A percentile compares a stretch with the other conserved stretches of the same genome.
Conservation (phyloP, 495 filamentous ascomycete species). For the Xylaria grammica region DNA sequence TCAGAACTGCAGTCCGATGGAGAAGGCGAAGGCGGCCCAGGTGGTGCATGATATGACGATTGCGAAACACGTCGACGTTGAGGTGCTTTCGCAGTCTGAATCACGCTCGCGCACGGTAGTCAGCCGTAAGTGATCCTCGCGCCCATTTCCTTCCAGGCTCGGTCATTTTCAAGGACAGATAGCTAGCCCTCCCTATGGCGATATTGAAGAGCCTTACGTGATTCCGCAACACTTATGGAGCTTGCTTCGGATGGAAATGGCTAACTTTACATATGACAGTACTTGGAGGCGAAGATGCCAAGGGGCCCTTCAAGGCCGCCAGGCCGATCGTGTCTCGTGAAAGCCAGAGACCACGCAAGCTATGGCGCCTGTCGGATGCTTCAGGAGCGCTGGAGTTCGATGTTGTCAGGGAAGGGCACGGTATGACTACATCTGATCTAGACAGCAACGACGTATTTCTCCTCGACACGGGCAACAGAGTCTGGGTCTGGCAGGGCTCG, state of each 20-base stretch:
- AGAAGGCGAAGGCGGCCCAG: conserved; percentile 67
- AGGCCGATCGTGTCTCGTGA: conserved; percentile 44
- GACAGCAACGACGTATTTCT: conserved; percentile 65
- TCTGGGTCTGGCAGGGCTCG: conserved; percentile 67
- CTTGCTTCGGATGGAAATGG: neutral
- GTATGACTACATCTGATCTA: conserved; percentile 49
- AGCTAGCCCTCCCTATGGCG: neutral
- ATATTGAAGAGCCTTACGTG: neutral
- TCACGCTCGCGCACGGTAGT: conserved; percentile 57
- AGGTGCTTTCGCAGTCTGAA: conserved; percentile 64
- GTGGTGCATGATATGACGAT: conserved; percentile 66
- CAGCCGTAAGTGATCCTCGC: neutral
- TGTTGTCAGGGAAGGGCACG: conserved; percentile 55
- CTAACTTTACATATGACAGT: conserved; percentile 24
- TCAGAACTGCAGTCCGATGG: conserved; percentile 65
- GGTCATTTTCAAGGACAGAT: neutral
- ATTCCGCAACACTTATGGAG: neutral
- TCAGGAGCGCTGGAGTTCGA: conserved; percentile 58
- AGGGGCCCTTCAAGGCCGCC: conserved; percentile 40
- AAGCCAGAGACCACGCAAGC: conserved; percentile 43
- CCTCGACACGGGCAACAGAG: conserved; percentile 53
- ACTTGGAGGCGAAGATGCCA: conserved; percentile 55
- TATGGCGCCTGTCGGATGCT: conserved; percentile 62
- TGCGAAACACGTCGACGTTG: conserved; percentile 65
- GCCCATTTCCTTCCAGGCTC: neutral